Conservation (phyloP, 2,329 filamentous ascomycete species). For the Botrytis hyacinthi region DNA sequence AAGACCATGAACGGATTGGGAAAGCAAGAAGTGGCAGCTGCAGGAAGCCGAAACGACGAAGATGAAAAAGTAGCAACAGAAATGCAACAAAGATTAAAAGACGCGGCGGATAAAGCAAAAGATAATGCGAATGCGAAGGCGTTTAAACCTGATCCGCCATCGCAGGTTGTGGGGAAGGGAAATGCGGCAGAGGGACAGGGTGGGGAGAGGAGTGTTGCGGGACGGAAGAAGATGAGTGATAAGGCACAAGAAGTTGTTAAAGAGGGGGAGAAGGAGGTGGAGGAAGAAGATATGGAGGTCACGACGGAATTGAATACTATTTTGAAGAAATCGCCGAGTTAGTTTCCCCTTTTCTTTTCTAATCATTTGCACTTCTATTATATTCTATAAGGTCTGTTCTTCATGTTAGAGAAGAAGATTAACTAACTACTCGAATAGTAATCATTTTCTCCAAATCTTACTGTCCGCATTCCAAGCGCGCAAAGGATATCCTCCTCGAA, state of each 20-base stretch:
- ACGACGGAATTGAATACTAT: conserved; percentile 74
- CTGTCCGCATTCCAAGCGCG: conserved; percentile 81
- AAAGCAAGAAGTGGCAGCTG: conserved; percentile 10
- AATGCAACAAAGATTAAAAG: conserved; percentile 62
- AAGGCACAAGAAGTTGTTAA: conserved; percentile 37
- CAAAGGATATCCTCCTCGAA: conserved; percentile 80
- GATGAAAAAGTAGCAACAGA: conserved; percentile 55
- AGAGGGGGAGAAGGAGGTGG: conserved; percentile 37
- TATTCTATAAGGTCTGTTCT: background rate
- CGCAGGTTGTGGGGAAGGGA: conserved; percentile 50
- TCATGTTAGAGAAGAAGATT: conserved; percentile 7
- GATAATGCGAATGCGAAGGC: conserved; percentile 66
- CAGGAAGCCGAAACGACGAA: conserved; percentile 42
- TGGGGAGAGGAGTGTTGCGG: conserved; percentile 46
- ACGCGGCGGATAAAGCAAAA: conserved; percentile 67
- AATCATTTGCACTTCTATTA: background rate
- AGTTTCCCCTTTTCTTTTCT: conserved; percentile 32
- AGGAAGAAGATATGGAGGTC: conserved; percentile 60
- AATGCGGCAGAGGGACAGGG: conserved; percentile 37
- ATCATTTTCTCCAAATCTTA: conserved; percentile 96
- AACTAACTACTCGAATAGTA: conserved; percentile 52
- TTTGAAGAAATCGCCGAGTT: conserved; percentile 81
- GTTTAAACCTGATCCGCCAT: conserved; percentile 57
- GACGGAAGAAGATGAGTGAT: conserved; percentile 46
- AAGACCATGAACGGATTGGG: conserved; percentile 56